These are phyloP conservation scores for Misopates orontium DNA, from an alignment of 257 asterid species.

Conservation along the genomic window DNA sequence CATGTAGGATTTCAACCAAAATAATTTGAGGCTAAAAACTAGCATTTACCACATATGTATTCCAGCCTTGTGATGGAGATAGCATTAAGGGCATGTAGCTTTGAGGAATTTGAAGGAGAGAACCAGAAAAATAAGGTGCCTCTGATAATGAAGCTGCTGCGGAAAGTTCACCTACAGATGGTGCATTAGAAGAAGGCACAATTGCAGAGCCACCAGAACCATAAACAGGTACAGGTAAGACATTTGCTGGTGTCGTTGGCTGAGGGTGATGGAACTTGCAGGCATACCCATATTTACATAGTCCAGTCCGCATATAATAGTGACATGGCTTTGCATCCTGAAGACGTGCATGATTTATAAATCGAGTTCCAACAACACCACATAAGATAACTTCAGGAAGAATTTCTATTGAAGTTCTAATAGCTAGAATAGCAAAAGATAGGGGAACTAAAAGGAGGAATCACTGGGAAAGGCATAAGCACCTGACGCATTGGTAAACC, in stretches of 20 bases:
- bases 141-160: conserved; percentile 40
- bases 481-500: conserved; percentile 86
- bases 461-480: conserved; percentile 23
- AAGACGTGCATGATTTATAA: conserved; percentile 8
- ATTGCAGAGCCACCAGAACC: conserved; percentile 43
- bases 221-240: conserved; percentile 44
- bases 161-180: conserved; percentile 40
- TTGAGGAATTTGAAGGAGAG: conserved; percentile 51
- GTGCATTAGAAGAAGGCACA: conserved; percentile 37
- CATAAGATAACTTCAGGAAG: neutral
- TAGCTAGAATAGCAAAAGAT: neutral
- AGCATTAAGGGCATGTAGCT: conserved; percentile 51
- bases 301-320: conserved; percentile 63
- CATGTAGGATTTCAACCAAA: neutral
- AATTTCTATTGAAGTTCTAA: neutral
- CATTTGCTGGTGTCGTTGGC: conserved; percentile 44
- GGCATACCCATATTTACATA: conserved; percentile 60
- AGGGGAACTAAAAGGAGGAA: conserved; percentile 7
- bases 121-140: conserved; percentile 39
- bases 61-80: conserved; percentile 65
- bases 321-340: conserved; percentile 62
- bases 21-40: neutral
- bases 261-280: conserved; percentile 82
- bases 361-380: conserved; percentile 20
- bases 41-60: conserved; percentile 57